Conservation (phyloP, 2,329 filamentous ascomycete species). For the Microcera coccophila region DNA sequence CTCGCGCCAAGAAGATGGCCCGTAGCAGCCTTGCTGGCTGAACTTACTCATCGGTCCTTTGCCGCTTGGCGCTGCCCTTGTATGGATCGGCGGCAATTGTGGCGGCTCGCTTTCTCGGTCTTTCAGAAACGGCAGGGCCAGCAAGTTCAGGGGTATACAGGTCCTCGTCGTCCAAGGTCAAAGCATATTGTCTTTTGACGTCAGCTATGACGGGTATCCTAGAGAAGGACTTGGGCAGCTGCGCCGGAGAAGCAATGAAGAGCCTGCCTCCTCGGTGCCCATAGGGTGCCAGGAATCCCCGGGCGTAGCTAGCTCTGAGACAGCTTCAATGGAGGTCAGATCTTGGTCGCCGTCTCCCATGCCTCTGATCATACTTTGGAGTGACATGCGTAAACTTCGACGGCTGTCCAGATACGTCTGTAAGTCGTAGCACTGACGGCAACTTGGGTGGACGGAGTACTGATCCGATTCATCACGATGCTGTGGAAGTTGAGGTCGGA, state of each 20-base stretch:
- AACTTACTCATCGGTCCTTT: slow-evolving; percentile 15
- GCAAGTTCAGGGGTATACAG: slow-evolving; percentile 18
- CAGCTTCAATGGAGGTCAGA: slow-evolving; percentile 35
- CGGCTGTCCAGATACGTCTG: slow-evolving; percentile 40
- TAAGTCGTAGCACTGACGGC: slow-evolving; percentile 40
- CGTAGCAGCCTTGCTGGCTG: slow-evolving; percentile 41
- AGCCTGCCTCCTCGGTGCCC: slow-evolving; percentile 34
- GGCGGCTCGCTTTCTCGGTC: slow-evolving; percentile 17
- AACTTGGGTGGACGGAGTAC: slow-evolving; percentile 39
- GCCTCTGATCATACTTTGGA: slow-evolving; percentile 41
- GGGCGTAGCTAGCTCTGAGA: slow-evolving; percentile 42
- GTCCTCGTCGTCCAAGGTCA: slow-evolving; percentile 34
- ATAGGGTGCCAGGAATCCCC: slow-evolving; percentile 33
- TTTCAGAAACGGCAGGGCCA: background rate
- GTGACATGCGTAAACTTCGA: slow-evolving; percentile 39
- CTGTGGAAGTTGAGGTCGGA: slow-evolving; percentile 39
- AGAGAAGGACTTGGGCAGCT: slow-evolving; percentile 9
- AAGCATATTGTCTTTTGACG: slow-evolving; percentile 38
- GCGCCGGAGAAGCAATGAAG: slow-evolving; percentile 28
- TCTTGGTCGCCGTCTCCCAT: slow-evolving; percentile 36
- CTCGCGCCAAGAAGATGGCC: slow-evolving; percentile 62
- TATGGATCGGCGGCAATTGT: background rate
- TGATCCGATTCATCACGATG: slow-evolving; percentile 39
- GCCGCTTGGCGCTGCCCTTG: slow-evolving; percentile 18
- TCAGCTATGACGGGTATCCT: slow-evolving; percentile 33